Conservation (phyloP, 768 basidiomycete species). For the Tephrocybe rancida region DNA sequence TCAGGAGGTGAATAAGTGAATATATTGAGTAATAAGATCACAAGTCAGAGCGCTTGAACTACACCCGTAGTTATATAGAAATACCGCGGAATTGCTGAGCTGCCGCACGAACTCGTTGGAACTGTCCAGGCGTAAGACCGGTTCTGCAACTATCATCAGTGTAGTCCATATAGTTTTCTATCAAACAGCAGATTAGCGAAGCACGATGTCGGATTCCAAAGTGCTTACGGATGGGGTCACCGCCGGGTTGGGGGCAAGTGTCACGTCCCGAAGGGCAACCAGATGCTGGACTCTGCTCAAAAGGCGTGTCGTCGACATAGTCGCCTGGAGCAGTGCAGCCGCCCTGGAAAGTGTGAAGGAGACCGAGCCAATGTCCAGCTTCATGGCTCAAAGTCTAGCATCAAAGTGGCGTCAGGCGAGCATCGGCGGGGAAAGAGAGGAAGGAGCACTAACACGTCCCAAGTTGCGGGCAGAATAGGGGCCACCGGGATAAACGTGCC, state of each 20-base stretch:
- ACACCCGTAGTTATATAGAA: no score
- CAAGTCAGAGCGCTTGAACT: no score
- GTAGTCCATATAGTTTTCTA: no score
- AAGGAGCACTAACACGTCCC: constrained; percentile 22
- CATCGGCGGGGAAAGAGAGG: constrained; percentile 12
- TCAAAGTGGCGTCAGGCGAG: background rate
- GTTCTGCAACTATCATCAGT: no score
- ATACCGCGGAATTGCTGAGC: no score
- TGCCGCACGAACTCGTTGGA: no score
- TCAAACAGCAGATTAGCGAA: no score
- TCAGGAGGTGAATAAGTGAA: no score
- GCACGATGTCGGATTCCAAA: no score
- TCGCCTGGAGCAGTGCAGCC: constrained; percentile 41
- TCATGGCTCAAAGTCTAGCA: constrained; percentile 51
- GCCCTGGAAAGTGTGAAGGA: constrained; percentile 60
- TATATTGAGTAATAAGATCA: no score
- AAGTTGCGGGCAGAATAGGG: constrained; percentile 39
- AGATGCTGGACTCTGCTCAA: constrained; percentile 38
- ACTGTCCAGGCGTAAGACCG: no score
- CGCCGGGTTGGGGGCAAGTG: constrained; percentile 32
- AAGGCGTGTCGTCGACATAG: constrained; percentile 40
- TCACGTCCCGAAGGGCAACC: constrained; percentile 34
- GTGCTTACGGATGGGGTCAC: constrained; percentile 33
- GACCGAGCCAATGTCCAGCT: constrained; percentile 54
- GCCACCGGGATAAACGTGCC: constrained; percentile 33